These are phyloP conservation scores for Blepharisma japonicum DNA, from an alignment of 73 alveolate species.

Conservation along the genomic window DNA sequence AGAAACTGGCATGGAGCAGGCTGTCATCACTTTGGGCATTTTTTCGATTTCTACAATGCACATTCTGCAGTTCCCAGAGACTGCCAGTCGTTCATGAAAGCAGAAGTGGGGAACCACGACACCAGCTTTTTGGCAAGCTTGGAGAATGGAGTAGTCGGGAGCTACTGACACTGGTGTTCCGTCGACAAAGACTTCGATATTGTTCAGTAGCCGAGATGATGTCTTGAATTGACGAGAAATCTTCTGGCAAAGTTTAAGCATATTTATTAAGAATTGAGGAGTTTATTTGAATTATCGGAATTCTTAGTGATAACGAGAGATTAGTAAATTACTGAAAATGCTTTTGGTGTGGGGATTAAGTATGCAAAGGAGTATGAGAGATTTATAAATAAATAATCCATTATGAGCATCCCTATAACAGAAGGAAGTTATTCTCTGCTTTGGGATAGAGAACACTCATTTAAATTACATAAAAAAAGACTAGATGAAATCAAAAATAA, in stretches of 20 bases:
- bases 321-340: no score
- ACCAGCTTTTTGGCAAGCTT: conserved; percentile 63
- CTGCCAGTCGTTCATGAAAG: conserved; percentile 70
- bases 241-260: no score
- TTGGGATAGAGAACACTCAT: conserved; percentile 17
- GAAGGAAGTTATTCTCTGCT: no score
- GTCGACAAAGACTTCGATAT: conserved; percentile 26
- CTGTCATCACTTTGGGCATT: conserved; percentile 83
- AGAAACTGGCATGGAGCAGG: conserved; percentile 83
- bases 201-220: conserved; percentile 22
- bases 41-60: conserved; percentile 89
- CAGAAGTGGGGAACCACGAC: conserved; percentile 59
- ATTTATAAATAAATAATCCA: no score
- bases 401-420: no score
- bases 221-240: background rate
- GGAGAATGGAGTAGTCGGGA: conserved; percentile 51
- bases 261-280: no score
- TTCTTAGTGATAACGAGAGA: no score
- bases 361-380: no score
- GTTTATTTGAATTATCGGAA: no score
- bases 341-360: no score
- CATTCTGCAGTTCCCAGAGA: conserved; percentile 93
- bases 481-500: background rate
- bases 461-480: background rate
- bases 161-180: conserved; percentile 35